Base-by-base conservation (phyloP, 306 rosid genomes). In the Hippophae gyantsensis region DNA sequence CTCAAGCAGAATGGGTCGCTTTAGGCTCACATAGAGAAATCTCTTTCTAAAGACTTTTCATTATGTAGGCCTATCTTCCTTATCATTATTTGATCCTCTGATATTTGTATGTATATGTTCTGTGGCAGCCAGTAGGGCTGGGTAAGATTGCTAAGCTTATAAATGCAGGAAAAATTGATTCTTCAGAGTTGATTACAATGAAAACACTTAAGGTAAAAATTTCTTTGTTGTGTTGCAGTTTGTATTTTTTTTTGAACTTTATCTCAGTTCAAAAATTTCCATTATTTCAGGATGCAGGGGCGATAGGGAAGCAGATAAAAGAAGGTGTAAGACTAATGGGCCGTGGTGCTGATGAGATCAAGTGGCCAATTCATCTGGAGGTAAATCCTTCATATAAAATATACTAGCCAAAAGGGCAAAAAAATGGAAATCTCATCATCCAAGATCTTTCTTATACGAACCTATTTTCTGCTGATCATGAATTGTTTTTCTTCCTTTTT, bases 241-340 rank as follows among this genome's bases (percentile, higher is more conserved):
- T 45, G 54, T 61, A 64, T 58, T 64, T 48, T 66, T 60, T 65
- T 58, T 26, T 79, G 27, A 8, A 13, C 57, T 54, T 67, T 54
- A 47, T 56, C 70, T 76, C 43, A 72, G 58, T 75, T 26, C 72
- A 42, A 49, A 70, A 59, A 62, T 56, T 41, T 60, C 26, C 69
- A 26, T 68, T 67, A 59, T 71, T 66, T 64, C 67, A 90, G 98
- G 98, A 90, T 76, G 73, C 98, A 57, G 78, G 84, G 64, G 96
- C 85, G 53, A 81, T 90, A 51, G 96, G 96, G 69, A 90, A 90
- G 74, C 98, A 90, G 69, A 83, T 87, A 49, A 58, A 87, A 75
- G 96, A 85, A 67, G 98, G 96, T 64, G 95, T 90, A 9, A 71
- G 98, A 72, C 76, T 90, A 78, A 87, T 90, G 98, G 96, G 96